A percentile compares a stretch with the other conserved stretches of the same genome.
Evolutionary conservation across 2,329 filamentous ascomycete genomes (phyloP).

Genomic region (Akanthomyces uredinophilus): DNA sequence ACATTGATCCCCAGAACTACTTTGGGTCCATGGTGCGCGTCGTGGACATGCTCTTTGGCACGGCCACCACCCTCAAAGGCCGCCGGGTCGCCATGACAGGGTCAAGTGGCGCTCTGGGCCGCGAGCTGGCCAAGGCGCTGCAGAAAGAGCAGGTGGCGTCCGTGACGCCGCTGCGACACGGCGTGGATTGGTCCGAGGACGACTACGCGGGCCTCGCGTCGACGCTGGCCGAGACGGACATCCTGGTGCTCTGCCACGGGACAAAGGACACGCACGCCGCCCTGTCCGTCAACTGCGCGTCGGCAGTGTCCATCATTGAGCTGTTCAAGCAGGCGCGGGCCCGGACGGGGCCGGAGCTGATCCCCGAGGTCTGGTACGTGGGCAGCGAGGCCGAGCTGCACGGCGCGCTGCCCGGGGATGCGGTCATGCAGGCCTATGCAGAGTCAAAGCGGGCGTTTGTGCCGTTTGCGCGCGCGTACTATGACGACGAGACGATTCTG

Average conservation of each 20-base stretch:
- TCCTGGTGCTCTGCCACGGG: slow-evolving; percentile 17
- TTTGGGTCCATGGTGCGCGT: slow-evolving; percentile 19
- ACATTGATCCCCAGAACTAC: slow-evolving; percentile 19
- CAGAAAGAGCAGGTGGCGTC: slow-evolving; percentile 6
- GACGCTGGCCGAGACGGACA: slow-evolving; percentile 15
- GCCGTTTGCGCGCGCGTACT: slow-evolving; percentile 12
- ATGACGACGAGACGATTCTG: slow-evolving; percentile 12
- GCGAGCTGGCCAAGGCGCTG: slow-evolving; percentile 8
- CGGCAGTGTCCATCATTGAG: slow-evolving; percentile 12
- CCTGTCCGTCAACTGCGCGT: slow-evolving; percentile 14
- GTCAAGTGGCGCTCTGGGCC: slow-evolving; percentile 14
- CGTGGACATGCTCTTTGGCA: slow-evolving; percentile 18
- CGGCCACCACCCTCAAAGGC: slow-evolving; percentile 15
- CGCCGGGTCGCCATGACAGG: slow-evolving; percentile 19
- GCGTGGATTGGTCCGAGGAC: slow-evolving; percentile 14
- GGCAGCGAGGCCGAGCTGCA: slow-evolving; percentile 20
- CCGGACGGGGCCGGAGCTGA: not conserved
- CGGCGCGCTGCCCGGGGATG: slow-evolving; percentile 15
- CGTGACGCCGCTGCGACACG: slow-evolving; percentile 10
- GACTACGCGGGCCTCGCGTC: slow-evolving; percentile 6
- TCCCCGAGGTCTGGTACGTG: slow-evolving; percentile 20
- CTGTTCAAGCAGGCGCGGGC: slow-evolving; percentile 6
- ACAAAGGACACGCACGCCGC: slow-evolving; percentile 10
- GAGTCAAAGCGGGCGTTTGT: slow-evolving; percentile 18
- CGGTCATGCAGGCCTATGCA: slow-evolving; percentile 16